phyloP scores from a whole-genome alignment of 1,139 yeast genomes.

The Arxiozyma telluris region DNA sequence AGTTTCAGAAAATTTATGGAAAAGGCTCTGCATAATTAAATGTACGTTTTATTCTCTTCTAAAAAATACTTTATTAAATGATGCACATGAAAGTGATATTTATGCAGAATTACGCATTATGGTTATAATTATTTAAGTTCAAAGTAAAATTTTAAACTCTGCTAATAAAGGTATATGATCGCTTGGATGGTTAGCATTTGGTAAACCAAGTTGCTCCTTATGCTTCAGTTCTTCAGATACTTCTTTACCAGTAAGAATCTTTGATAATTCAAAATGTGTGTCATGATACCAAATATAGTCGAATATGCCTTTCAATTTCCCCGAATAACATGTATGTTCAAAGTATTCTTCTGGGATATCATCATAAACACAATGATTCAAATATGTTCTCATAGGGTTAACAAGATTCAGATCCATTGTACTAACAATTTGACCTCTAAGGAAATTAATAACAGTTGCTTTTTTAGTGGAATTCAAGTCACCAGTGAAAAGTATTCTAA shows the following conservation, averaged over 20 bases:
- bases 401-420: slow-evolving; percentile 29
- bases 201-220: slow-evolving; percentile 68
- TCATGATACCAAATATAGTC: slow-evolving; percentile 53
- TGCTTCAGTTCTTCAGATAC: slow-evolving; percentile 44
- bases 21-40: no score
- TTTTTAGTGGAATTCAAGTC: slow-evolving; percentile 47
- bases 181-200: slow-evolving; percentile 83
- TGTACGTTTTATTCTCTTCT: neutral
- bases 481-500: slow-evolving; percentile 36
- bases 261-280: slow-evolving; percentile 31
- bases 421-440: slow-evolving; percentile 33
- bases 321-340: slow-evolving; percentile 44
- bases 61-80: no score
- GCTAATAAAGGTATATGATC: slow-evolving; percentile 84
- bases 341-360: slow-evolving; percentile 32
- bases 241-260: slow-evolving; percentile 70
- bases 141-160: slow-evolving; percentile 47
- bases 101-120: neutral
- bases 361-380: slow-evolving; percentile 33
- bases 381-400: slow-evolving; percentile 29
- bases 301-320: slow-evolving; percentile 41
- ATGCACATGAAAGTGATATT: no score
- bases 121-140: neutral
- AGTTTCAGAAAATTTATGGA: no score
- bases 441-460: slow-evolving; percentile 41